Base-by-base conservation (phyloP, 495 filamentous ascomycete genomes). In the Tuber melanosporum region DNA sequence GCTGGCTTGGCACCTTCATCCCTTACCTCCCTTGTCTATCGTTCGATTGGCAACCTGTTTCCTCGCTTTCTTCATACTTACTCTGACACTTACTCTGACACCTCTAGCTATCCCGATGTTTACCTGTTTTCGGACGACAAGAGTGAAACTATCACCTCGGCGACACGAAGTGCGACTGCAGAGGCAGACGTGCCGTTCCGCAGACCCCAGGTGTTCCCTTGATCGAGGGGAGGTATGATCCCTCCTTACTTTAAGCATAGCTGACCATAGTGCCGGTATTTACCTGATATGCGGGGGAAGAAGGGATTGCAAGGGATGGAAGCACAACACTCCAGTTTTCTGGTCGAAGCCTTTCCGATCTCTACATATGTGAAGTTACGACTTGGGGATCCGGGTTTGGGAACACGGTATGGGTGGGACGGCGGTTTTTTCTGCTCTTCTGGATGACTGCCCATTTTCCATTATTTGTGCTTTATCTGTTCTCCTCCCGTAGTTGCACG, bases 291-390 rank as follows among this genome's bases (percentile, higher is more conserved):
- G 87, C 83, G 88, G 89, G n/a, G 85, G 89, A 75, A 84, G 88
- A 42, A 88, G 89, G 82, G 91, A 91, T 72, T 92, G 91, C 76
- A 85, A 90, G 81, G 83, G 86, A 79, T 91, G 90, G 91, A 92
- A 91, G 85, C 84, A 85, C 81, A 88, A 90, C 74, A 91, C 89
- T 66, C 90, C 91, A 1, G 88, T 89, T 85, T 88, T 91, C 76
- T 83, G 91, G 73, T 90, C 91, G 1, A 91, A 91, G 85, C 73
- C 90, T 26, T 89, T 82, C 70, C 85, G 76, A 36, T 70, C 52
- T 14, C 57, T 32, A 36, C 6, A 26, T 26, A 66, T 3, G 14
- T 36, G 26, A 36, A 36, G 14, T 32, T 46, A 9, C 44, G 17
- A 72, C 71, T n/a, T 46, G 42, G 22, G 45, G 22, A 36, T 45